These are phyloP conservation scores for Leccinum longicurvipes DNA, from an alignment of 768 basidiomycete species.

Conservation along the genomic window DNA sequence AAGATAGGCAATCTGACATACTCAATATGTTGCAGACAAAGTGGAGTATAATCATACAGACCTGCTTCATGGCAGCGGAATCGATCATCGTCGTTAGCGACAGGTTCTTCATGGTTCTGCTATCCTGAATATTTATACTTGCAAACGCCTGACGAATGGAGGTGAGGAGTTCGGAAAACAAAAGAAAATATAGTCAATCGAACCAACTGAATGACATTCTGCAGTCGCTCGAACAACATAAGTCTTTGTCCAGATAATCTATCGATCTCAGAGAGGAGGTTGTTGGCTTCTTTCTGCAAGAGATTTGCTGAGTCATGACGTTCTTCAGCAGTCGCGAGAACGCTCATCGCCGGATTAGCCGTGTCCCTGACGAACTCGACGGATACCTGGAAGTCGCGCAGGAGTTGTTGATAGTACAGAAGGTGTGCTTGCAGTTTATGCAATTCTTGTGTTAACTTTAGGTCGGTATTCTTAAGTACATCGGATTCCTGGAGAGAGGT, in stretches of 20 bases:
- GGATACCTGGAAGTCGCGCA: constrained; percentile 50
- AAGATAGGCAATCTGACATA: constrained; percentile 41
- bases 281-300: constrained; percentile 47
- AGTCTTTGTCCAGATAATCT: constrained; percentile 37
- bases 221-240: constrained; percentile 32
- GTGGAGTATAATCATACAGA: not conserved
- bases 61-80: constrained; percentile 40
- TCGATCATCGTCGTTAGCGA: constrained; percentile 43
- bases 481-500: constrained; percentile 39
- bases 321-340: constrained; percentile 6
- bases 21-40: constrained; percentile 6
- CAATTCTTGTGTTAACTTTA: constrained; percentile 49
- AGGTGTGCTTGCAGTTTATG: constrained; percentile 59
- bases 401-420: constrained; percentile 51
- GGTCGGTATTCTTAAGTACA: constrained; percentile 40
- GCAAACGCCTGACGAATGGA: constrained; percentile 48
- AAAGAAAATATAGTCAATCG: not conserved
- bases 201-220: constrained; percentile 35
- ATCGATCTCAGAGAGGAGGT: constrained; percentile 47
- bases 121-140: constrained; percentile 53
- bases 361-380: constrained; percentile 47
- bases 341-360: constrained; percentile 46
- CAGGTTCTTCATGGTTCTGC: constrained; percentile 47
- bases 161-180: not conserved
- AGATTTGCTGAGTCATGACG: constrained; percentile 28